Conservation (phyloP, 2,329 filamentous ascomycete species). For the Westerdykella ornata region DNA sequence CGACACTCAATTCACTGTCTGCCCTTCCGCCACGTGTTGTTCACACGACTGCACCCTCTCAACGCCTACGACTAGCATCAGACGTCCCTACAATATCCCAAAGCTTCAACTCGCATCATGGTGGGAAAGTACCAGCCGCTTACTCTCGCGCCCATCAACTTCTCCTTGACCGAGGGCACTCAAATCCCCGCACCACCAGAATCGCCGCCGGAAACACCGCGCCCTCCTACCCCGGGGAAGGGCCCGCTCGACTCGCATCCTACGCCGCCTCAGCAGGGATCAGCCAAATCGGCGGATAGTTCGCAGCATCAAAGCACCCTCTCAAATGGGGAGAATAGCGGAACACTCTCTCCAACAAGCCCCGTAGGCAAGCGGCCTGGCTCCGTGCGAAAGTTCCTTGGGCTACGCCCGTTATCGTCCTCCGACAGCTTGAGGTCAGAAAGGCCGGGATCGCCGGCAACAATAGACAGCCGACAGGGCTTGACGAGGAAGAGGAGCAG, state of each 20-base stretch:
- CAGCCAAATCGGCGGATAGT: conserved; percentile 12
- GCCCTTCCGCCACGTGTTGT: conserved; percentile 1
- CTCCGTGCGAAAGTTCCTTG: conserved; percentile 39
- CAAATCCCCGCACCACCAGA: conserved; percentile 38
- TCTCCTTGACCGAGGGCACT: conserved; percentile 40
- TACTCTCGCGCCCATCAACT: conserved; percentile 35
- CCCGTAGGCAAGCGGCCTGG: conserved; percentile 30
- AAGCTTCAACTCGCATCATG: conserved; percentile 16
- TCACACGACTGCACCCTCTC: conserved; percentile 11
- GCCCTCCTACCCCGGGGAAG: conserved; percentile 34
- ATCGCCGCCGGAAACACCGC: conserved; percentile 35
- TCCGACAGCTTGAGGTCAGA: conserved; percentile 34
- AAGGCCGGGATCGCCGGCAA: conserved; percentile 32
- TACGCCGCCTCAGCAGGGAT: conserved; percentile 26
- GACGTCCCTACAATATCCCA: conserved; percentile 1
- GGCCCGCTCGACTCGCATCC: conserved; percentile 39
- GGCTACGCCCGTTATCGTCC: conserved; percentile 34
- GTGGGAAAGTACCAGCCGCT: conserved; percentile 32
- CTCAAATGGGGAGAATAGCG: conserved; percentile 25
- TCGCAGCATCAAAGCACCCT: conserved; percentile 16
- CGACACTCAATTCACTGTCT: too few species aligned
- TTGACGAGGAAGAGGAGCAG: conserved; percentile 34
- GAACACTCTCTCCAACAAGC: conserved; percentile 28
- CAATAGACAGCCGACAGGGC: conserved; percentile 29
- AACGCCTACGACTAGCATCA: too few species aligned